Evolutionary conservation across 345 rosid genomes (phyloP).

Genomic region (Eucalyptus paniculata): DNA sequence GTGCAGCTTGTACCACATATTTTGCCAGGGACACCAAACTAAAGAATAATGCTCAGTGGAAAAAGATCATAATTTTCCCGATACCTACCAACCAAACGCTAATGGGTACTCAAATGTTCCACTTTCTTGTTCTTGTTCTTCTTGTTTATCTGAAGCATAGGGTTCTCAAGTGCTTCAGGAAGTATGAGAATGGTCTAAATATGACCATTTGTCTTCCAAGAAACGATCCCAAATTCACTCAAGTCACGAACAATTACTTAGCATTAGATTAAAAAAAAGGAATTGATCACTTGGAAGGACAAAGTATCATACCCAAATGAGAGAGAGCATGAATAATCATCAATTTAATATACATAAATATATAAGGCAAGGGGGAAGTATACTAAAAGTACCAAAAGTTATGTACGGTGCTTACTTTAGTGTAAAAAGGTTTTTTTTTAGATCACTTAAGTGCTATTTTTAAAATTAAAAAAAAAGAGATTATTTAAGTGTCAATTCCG

Average conservation of each 20-base stretch:
- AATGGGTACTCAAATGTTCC: background rate
- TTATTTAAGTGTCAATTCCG: too few relatives aligned
- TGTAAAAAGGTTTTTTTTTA: too few relatives aligned
- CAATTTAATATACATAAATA: background rate
- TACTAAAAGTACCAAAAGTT: accelerated
- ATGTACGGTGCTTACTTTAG: accelerated
- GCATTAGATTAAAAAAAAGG: background rate
- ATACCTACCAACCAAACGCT: background rate
- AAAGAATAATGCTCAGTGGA: background rate
- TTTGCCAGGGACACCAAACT: too few relatives aligned
- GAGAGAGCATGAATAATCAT: background rate
- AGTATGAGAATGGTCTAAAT: background rate
- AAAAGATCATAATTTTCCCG: background rate
- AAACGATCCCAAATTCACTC: background rate
- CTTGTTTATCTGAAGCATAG: background rate
- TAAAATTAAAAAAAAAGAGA: too few relatives aligned
- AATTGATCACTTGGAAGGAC: background rate
- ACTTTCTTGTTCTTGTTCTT: background rate
- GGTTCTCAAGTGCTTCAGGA: background rate
- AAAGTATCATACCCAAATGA: background rate
- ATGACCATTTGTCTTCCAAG: background rate
- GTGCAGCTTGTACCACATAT: too few relatives aligned
- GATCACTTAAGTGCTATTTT: too few relatives aligned
- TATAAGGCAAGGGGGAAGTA: too few relatives aligned
- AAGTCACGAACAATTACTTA: background rate